Percentiles rank a stretch among this genome's conserved stretches.
Conservation (phyloP, 192 early-diverging fungal species). For the Coemansia sp. region DNA sequence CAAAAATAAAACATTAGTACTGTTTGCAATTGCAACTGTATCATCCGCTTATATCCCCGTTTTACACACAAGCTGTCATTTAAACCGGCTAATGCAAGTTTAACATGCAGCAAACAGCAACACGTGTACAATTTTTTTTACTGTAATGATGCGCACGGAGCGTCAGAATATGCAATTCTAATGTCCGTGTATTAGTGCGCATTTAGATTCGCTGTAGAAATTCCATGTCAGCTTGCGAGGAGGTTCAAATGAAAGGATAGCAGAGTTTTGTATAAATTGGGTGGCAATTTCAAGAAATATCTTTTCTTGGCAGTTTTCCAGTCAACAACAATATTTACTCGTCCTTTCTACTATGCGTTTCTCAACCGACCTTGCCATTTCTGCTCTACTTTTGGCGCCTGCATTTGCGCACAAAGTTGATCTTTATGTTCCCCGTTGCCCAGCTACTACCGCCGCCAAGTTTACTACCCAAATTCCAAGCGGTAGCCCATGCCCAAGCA, state of each 20-base stretch:
- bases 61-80: background rate
- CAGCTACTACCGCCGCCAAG: slow-evolving; percentile 17
- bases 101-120: too few species aligned
- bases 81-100: too few species aligned
- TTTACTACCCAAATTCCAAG: slow-evolving; percentile 37
- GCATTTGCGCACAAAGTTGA: slow-evolving; percentile 1
- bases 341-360: background rate
- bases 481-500: slow-evolving; percentile 27
- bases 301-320: too few species aligned
- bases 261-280: background rate
- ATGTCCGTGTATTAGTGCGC: background rate
- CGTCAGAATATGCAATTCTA: background rate
- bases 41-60: background rate
- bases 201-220: background rate
- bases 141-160: too few species aligned
- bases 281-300: too few species aligned
- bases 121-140: too few species aligned
- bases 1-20: background rate
- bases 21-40: background rate
- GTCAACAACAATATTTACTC: background rate
- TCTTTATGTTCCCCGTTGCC: slow-evolving; percentile 39
- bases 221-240: background rate
- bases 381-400: slow-evolving; percentile 4
- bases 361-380: slow-evolving; percentile 6
- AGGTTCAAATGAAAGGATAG: background rate